Percentiles rank a stretch among this genome's conserved stretches.
Conservation (phyloP, 345 rosid genomes). For the Camelina hispida region DNA sequence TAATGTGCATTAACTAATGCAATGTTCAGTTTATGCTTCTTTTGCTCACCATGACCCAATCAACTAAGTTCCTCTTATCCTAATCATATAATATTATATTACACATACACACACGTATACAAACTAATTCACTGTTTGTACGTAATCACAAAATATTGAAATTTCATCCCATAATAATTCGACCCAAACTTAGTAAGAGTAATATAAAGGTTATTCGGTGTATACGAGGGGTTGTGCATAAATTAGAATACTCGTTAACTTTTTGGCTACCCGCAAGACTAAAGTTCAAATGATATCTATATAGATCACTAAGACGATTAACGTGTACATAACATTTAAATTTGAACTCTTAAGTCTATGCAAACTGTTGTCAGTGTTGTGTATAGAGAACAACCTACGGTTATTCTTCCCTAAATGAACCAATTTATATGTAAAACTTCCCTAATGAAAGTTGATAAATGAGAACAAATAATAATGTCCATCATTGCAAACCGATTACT, state of each 20-base stretch:
- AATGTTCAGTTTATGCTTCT: slow-evolving; percentile 25
- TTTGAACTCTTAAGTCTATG: neutral
- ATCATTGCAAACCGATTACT: slow-evolving; percentile 32
- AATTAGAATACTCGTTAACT: slow-evolving; percentile 6
- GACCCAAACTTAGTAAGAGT: neutral
- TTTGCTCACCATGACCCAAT: slow-evolving; percentile 23
- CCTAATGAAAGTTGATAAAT: slow-evolving; percentile 10
- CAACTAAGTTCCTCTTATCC: slow-evolving; percentile 4
- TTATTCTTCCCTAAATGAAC: neutral
- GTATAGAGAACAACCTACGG: neutral
- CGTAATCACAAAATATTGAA: neutral
- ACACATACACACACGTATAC: neutral
- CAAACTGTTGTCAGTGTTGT: neutral
- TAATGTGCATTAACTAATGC: slow-evolving; percentile 35
- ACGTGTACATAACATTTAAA: slow-evolving; percentile 20
- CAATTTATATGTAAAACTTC: neutral
- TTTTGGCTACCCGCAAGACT: neutral
- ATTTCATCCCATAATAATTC: neutral
- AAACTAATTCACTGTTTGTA: too few relatives aligned
- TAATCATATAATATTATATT: neutral
- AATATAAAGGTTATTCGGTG: neutral
- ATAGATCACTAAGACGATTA: slow-evolving; percentile 9
- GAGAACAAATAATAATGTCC: slow-evolving; percentile 11
- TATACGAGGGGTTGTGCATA: neutral
- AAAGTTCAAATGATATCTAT: neutral